Evolutionary conservation across 2,329 filamentous ascomycete genomes (phyloP), one percentile per base, ranked within the genome.

Genomic region (Xylariaceae sp.): DNA sequence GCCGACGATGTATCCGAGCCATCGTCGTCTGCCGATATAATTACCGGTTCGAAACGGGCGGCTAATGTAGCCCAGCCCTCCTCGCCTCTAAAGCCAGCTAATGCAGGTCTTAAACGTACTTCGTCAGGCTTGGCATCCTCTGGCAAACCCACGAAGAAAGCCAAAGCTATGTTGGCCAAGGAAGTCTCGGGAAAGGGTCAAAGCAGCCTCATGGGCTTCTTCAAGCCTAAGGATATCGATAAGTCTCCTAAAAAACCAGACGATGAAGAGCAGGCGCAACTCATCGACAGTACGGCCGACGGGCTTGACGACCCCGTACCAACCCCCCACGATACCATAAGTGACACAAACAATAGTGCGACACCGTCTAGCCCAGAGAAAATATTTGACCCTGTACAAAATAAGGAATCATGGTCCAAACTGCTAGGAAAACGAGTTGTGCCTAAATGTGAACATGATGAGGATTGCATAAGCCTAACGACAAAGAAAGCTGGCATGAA

Each of bases 401-500:
- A 80, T 41, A 92, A 89, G 65, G 86, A 94, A 62, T 86, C 86
- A 18, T 97, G 94, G 94, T 85, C 83, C 5, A 90, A 86, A 64
- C 75, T 97, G 12, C 85, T 97, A 54, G 81, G 85, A 14, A 90
- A 86, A 66, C 84, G 87, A 49, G 72, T 81, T 1, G 76, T 82
- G 1, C 94, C 94, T 1, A 80, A 79, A 49, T 99, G 94, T 65
- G 90, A 96, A 42, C 94, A 99, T 63, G 76, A 83, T 46, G 91
- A 97, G 60, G 87, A 89, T 2, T 97, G 94, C 68, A 87, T 90
- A 56, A 89, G 78, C 56, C 73, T 92, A 45, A 79, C 85, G 15
- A 96, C 91, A 1, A 96, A 92, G 72, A 97, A 97, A 65, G 77
- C 89, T 1, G 94, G 94, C 1, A 73, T 89, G 55, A 99, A 97